Conservation (phyloP, 441 rosid species). For the Pelargonium australe region DNA sequence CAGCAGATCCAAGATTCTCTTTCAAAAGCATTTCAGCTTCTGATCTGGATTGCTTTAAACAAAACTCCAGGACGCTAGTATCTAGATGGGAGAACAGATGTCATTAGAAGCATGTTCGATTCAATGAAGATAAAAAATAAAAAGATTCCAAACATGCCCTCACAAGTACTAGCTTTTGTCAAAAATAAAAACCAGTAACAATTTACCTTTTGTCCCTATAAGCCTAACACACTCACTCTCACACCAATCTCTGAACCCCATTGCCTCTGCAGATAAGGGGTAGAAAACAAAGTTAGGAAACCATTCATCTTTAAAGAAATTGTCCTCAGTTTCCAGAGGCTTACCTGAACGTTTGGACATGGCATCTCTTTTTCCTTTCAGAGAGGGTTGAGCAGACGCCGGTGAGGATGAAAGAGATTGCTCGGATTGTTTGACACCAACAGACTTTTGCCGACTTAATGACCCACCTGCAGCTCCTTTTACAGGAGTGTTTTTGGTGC, state of each 20-base stretch:
- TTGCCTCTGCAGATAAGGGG: slow-evolving; percentile 61
- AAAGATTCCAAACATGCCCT: not conserved
- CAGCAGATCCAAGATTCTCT: slow-evolving; percentile 75
- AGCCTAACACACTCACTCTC: slow-evolving; percentile 78
- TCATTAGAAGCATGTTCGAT: slow-evolving; percentile 6
- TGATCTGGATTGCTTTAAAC: slow-evolving; percentile 86
- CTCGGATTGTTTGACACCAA: slow-evolving; percentile 41
- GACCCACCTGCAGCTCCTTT: slow-evolving; percentile 53
- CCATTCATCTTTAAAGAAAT: slow-evolving; percentile 4
- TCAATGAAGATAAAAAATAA: not conserved
- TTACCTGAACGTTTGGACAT: slow-evolving; percentile 66
- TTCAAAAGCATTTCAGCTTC: slow-evolving; percentile 81
- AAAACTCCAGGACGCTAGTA: slow-evolving; percentile 84
- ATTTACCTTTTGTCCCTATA: slow-evolving; percentile 70
- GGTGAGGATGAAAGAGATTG: slow-evolving; percentile 51
- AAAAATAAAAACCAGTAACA: slow-evolving; percentile 3
- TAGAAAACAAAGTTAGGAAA: slow-evolving; percentile 14
- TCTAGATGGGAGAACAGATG: slow-evolving; percentile 31
- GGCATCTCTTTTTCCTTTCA: slow-evolving; percentile 54
- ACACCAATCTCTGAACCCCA: slow-evolving; percentile 95
- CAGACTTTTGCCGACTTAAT: slow-evolving; percentile 63
- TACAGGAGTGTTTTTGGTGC: slow-evolving; percentile 50
- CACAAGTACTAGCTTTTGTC: not conserved
- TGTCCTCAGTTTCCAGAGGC: slow-evolving; percentile 5
- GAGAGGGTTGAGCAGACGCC: slow-evolving; percentile 42